These are phyloP conservation scores for Cystofilobasidium capitatum DNA, from an alignment of 768 basidiomycete genomes.

Conservation along the genomic window DNA sequence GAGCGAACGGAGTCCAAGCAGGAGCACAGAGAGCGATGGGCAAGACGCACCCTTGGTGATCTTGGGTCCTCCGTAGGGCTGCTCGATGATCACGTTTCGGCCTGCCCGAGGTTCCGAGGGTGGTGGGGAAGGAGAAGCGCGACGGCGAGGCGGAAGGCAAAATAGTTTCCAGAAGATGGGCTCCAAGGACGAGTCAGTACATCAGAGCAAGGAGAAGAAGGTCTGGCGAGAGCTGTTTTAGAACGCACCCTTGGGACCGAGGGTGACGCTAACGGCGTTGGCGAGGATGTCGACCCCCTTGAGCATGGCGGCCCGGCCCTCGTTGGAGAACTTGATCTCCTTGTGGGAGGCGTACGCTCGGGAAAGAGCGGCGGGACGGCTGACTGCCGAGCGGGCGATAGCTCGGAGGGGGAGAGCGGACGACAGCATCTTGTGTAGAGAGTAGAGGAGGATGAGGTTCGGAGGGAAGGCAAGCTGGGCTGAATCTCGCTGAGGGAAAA, in stretches of 20 bases:
- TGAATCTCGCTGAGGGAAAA: no score
- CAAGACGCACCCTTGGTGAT: slow-evolving; percentile 75
- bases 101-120: slow-evolving; percentile 43
- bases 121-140: not conserved
- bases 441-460: not conserved
- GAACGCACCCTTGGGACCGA: slow-evolving; percentile 79
- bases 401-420: not conserved
- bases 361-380: not conserved
- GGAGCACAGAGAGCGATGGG: not conserved
- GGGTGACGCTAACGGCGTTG: slow-evolving; percentile 89
- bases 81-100: slow-evolving; percentile 97
- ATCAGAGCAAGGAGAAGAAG: not conserved
- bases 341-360: slow-evolving; percentile 53
- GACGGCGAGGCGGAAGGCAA: not conserved
- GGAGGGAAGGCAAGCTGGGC: no score
- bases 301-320: slow-evolving; percentile 83
- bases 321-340: slow-evolving; percentile 94
- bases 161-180: no score
- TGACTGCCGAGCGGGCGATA: not conserved
- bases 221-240: no score
- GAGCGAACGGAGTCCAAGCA: not conserved
- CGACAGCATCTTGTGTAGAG: not conserved
- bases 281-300: slow-evolving; percentile 94
- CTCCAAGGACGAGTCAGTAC: slow-evolving; percentile 8
- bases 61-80: slow-evolving; percentile 50